phyloP scores from a whole-genome alignment of 2,329 filamentous ascomycete species.

The Monilinia aucupariae region DNA sequence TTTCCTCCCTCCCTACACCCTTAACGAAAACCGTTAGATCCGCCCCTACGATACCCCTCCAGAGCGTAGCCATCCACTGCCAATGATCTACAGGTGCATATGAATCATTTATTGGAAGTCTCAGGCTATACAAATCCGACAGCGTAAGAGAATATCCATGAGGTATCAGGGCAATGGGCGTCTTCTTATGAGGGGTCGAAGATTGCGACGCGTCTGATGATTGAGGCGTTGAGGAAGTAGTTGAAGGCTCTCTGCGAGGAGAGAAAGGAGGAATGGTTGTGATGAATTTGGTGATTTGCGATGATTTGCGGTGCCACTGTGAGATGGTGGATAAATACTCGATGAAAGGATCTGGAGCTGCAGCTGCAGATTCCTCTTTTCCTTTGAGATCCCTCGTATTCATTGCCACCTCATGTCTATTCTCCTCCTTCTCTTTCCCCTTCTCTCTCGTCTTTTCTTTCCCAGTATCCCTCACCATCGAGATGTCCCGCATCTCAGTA shows the following conservation, averaged over 20 bases:
- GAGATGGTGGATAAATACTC: constrained; percentile 64
- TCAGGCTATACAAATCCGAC: constrained; percentile 68
- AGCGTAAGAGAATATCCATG: constrained; percentile 75
- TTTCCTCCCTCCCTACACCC: constrained; percentile 32
- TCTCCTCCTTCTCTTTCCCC: not conserved
- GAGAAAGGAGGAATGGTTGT: constrained; percentile 33
- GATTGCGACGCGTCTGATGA: not conserved
- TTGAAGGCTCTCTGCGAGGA: not conserved
- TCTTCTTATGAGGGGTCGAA: constrained; percentile 31
- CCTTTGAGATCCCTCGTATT: not conserved
- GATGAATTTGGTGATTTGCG: constrained; percentile 60
- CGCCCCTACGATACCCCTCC: constrained; percentile 78
- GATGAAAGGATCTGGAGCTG: constrained; percentile 39
- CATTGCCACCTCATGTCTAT: not conserved
- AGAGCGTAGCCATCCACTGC: constrained; percentile 94
- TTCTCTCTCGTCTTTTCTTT: not conserved
- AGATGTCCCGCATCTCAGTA: constrained; percentile 23
- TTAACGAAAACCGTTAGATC: constrained; percentile 71
- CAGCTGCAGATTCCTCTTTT: not conserved
- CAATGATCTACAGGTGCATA: constrained; percentile 87
- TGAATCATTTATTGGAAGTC: constrained; percentile 67
- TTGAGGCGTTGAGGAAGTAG: not conserved
- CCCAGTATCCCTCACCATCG: not conserved
- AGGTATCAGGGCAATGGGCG: constrained; percentile 71
- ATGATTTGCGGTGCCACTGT: constrained; percentile 70